Evolutionary conservation across 495 filamentous ascomycete species (phyloP).

Genomic region (Margaritispora aquatica): DNA sequence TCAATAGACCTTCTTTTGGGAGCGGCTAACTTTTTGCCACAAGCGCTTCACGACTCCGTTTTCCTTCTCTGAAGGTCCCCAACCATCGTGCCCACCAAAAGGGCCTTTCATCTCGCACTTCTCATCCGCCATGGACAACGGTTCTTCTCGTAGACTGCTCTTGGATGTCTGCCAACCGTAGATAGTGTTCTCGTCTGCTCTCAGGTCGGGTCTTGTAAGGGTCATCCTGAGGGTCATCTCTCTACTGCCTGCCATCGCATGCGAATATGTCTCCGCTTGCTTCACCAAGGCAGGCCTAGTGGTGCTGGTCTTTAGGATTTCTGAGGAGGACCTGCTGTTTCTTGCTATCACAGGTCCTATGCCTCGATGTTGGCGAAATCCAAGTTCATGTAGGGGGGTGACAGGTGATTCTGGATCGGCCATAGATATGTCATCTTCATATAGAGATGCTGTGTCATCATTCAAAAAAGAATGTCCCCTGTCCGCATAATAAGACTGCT

Average conservation of each 20-base stretch:
- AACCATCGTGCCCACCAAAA: constrained; percentile 30
- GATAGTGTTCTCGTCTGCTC: constrained; percentile 56
- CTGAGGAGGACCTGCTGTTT: constrained; percentile 18
- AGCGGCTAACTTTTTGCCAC: constrained; percentile 42
- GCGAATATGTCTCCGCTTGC: constrained; percentile 40
- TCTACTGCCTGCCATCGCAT: constrained; percentile 52
- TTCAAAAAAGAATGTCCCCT: constrained; percentile 34
- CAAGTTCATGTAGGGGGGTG: constrained; percentile 34
- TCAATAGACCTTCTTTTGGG: constrained; percentile 16
- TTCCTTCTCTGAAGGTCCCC: constrained; percentile 38
- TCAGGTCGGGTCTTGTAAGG: constrained; percentile 80
- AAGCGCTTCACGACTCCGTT: constrained; percentile 46
- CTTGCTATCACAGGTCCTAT: neutral
- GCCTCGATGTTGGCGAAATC: constrained; percentile 8
- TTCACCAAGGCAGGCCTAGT: constrained; percentile 20
- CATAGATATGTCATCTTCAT: constrained; percentile 45
- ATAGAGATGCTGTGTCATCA: constrained; percentile 38
- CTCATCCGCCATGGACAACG: constrained; percentile 23
- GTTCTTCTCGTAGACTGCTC: constrained; percentile 39
- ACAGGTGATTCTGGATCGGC: constrained; percentile 47
- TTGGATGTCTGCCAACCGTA: constrained; percentile 51
- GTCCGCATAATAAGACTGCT: constrained; percentile 30
- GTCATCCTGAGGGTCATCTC: constrained; percentile 98
- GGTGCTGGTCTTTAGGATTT: constrained; percentile 20
- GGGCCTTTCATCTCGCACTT: constrained; percentile 21